Conservation (phyloP, 139 green algal species). For the Chlamydomonas incerta region DNA sequence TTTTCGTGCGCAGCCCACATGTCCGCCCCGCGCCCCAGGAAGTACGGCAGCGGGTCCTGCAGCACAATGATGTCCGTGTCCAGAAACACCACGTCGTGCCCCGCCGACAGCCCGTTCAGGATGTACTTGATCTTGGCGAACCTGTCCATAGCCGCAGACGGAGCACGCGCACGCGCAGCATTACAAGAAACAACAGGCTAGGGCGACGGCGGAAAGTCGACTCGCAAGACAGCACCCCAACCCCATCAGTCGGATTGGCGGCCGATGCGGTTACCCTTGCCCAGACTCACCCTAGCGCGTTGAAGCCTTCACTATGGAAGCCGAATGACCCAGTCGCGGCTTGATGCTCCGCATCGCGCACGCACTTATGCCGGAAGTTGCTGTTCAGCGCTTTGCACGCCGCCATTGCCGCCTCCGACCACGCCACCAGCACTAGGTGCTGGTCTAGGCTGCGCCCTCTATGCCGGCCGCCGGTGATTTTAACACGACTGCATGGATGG, state of each 20-base stretch:
- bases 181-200: no score
- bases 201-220: no score
- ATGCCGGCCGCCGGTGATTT: neutral
- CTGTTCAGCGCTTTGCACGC: neutral
- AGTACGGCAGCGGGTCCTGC: conserved; percentile 31
- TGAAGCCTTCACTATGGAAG: neutral
- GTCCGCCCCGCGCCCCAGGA: neutral
- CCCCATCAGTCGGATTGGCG: no score
- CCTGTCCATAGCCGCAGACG: no score
- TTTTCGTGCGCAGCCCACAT: conserved; percentile 2
- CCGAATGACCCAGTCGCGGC: neutral
- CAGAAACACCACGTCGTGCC: conserved; percentile 36
- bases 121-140: conserved; percentile 46
- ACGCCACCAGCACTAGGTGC: conserved; percentile 19
- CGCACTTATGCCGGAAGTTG: conserved; percentile 20
- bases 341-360: neutral
- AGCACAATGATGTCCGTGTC: conserved; percentile 32
- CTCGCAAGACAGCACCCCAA: no score
- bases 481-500: no score
- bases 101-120: conserved; percentile 33
- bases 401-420: neutral
- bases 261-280: no score
- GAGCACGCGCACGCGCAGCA: no score
- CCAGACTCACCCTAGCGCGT: neutral
- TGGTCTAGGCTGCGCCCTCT: neutral